These are phyloP conservation scores for Actinidia chinensis DNA, from an alignment of 179 eudicot genomes.

Conservation along the genomic window DNA sequence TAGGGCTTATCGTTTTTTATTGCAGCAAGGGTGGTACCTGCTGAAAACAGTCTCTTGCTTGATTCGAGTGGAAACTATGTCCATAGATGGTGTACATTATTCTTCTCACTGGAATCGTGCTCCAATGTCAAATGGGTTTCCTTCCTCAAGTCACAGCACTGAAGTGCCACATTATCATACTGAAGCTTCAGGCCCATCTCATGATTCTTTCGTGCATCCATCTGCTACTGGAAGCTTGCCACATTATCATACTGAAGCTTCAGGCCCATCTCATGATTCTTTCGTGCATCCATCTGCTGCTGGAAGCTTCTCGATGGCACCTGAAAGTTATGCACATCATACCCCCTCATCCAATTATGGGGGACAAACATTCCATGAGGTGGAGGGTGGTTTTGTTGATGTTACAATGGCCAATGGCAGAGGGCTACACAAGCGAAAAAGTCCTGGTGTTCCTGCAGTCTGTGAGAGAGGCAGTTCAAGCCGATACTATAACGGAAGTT, in stretches of 20 bases:
- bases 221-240: slow-evolving; percentile 48
- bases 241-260: slow-evolving; percentile 49
- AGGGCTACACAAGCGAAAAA: slow-evolving; percentile 69
- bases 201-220: slow-evolving; percentile 48
- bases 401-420: slow-evolving; percentile 44
- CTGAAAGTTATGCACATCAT: slow-evolving; percentile 57
- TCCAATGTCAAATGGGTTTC: slow-evolving; percentile 45
- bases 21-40: slow-evolving; percentile 54
- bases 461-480: slow-evolving; percentile 59
- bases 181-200: slow-evolving; percentile 46
- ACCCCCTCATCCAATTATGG: slow-evolving; percentile 66
- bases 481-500: slow-evolving; percentile 57
- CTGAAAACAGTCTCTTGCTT: slow-evolving; percentile 51
- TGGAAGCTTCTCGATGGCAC: slow-evolving; percentile 41
- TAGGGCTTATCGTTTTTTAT: neutral
- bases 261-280: slow-evolving; percentile 49
- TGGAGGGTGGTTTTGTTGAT: slow-evolving; percentile 53
- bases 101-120: slow-evolving; percentile 57
- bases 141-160: slow-evolving; percentile 45
- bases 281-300: slow-evolving; percentile 45
- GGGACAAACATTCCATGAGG: slow-evolving; percentile 34
- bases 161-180: slow-evolving; percentile 58
- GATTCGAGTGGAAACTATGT: slow-evolving; percentile 55
- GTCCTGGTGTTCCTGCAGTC: slow-evolving; percentile 59
- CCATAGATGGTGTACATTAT: slow-evolving; percentile 47